A percentile compares a stretch with the other conserved stretches of the same genome.
Evolutionary conservation across 257 asterid species (phyloP).

Genomic region (Solanum chiquidenum): DNA sequence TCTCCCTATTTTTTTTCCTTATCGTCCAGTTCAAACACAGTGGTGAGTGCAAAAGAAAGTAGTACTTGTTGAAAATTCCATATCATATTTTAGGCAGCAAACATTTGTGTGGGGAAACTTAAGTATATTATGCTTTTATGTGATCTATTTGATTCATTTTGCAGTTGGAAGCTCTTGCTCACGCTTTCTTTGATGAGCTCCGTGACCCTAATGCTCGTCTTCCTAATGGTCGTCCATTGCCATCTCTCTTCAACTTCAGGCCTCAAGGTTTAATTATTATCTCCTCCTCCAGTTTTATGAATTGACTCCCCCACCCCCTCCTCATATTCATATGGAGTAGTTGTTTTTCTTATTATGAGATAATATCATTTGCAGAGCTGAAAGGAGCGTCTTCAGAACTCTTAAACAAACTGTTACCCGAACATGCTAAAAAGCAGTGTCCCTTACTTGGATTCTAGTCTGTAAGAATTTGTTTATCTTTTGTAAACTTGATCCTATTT

Average conservation of each 20-base stretch:
- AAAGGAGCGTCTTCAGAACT: constrained; percentile 62
- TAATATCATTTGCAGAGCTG: constrained; percentile 34
- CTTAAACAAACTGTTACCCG: constrained; percentile 55
- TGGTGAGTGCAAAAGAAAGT: background rate
- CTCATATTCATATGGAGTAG: background rate
- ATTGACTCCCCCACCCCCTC: background rate
- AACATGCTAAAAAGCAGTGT: constrained; percentile 65
- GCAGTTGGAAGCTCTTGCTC: constrained; percentile 66
- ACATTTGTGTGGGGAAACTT: background rate
- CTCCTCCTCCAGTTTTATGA: background rate
- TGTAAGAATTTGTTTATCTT: constrained; percentile 10
- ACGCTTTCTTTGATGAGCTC: constrained; percentile 67
- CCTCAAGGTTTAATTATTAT: constrained; percentile 37
- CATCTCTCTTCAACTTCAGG: constrained; percentile 67
- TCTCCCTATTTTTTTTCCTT: background rate
- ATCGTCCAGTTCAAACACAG: background rate
- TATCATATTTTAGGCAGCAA: background rate
- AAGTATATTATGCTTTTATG: background rate
- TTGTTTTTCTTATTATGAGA: background rate
- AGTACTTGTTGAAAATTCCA: background rate
- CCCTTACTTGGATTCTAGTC: constrained; percentile 21
- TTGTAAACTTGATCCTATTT: background rate
- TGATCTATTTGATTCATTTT: background rate
- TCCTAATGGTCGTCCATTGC: constrained; percentile 53
- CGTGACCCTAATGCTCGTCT: constrained; percentile 55